Evolutionary conservation across 75 land plant genomes (phyloP).

Genomic region (Sequoiadendron giganteum): DNA sequence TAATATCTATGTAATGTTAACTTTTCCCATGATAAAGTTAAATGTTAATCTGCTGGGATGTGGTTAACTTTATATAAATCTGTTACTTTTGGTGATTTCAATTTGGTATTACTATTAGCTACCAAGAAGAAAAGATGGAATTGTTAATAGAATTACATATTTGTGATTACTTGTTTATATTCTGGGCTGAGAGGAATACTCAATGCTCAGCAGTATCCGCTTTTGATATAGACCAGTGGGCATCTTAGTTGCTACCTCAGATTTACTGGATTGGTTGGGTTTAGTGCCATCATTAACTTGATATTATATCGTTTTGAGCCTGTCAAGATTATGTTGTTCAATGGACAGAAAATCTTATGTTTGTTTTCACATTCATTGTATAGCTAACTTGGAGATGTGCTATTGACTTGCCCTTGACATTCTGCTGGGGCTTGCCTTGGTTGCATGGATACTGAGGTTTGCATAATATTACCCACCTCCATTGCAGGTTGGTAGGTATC

Average conservation of each 20-base stretch:
- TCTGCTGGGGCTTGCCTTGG: neutral
- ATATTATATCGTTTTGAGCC: neutral
- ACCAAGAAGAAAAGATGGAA: neutral
- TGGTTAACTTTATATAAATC: neutral
- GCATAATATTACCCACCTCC: neutral
- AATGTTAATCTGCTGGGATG: neutral
- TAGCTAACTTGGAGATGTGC: neutral
- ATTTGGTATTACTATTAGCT: neutral
- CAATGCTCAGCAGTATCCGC: neutral
- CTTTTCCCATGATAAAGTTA: neutral
- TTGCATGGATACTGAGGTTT: neutral
- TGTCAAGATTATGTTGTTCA: neutral
- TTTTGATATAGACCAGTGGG: neutral
- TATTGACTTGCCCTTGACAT: neutral
- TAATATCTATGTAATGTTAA: neutral
- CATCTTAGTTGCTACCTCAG: neutral
- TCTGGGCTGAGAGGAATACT: neutral
- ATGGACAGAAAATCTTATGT: neutral
- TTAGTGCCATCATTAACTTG: neutral
- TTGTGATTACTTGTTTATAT: neutral
- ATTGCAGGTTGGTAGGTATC: neutral
- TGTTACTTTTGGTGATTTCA: neutral
- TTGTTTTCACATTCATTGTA: neutral
- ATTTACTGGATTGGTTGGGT: neutral
- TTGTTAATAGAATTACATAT: neutral